phyloP scores from a whole-genome alignment of 2,329 filamentous ascomycete genomes.

The Didymella pomorum region DNA sequence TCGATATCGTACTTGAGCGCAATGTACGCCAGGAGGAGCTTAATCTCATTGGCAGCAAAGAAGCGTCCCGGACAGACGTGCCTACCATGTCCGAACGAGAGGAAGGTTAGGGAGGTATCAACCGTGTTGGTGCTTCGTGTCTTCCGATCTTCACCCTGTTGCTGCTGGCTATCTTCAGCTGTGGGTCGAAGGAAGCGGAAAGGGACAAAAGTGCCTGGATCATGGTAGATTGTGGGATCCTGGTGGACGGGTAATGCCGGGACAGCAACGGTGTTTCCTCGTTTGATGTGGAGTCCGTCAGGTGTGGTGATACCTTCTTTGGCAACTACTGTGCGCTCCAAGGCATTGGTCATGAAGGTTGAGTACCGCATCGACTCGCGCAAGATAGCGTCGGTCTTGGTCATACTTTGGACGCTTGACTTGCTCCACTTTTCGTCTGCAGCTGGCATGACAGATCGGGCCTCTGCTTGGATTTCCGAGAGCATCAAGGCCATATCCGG shows the following conservation, averaged over 20 bases:
- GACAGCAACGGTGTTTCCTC: neutral
- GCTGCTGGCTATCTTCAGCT: neutral
- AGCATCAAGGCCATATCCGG: constrained; percentile 1
- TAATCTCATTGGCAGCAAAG: constrained; percentile 2
- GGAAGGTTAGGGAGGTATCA: neutral
- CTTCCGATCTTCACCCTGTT: neutral
- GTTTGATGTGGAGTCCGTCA: constrained; percentile 1
- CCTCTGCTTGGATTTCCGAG: neutral
- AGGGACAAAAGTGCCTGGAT: neutral
- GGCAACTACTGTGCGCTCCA: neutral
- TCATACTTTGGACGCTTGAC: constrained; percentile 1
- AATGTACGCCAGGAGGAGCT: constrained; percentile 5
- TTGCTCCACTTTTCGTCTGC: constrained; percentile 4
- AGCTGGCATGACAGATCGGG: neutral
- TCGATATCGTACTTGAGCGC: constrained; percentile 2
- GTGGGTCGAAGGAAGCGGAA: neutral
- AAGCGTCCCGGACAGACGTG: constrained; percentile 2
- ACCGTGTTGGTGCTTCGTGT: neutral
- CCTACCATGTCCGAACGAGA: neutral
- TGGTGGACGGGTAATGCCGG: neutral
- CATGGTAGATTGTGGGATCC: neutral
- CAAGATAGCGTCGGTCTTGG: constrained; percentile 2
- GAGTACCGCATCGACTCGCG: constrained; percentile 7
- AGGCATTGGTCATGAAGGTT: neutral
- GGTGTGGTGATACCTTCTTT: neutral